phyloP scores from a whole-genome alignment of 345 rosid species.

The Luvunga scandens region DNA sequence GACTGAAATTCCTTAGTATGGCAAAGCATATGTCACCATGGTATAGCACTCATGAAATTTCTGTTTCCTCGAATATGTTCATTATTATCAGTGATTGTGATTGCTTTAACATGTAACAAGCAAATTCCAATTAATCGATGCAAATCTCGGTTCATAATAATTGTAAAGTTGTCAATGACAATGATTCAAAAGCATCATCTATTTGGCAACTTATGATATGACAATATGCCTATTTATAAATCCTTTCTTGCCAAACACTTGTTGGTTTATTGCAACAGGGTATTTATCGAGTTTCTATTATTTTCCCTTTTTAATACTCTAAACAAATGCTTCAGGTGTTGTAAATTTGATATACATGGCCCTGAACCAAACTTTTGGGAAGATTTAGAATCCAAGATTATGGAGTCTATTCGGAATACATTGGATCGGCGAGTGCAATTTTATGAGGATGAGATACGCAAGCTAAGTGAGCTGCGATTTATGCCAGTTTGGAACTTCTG shows the following conservation, averaged over 20 bases:
- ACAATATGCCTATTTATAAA: not conserved
- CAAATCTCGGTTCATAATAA: not conserved
- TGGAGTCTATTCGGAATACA: slow-evolving; percentile 80
- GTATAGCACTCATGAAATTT: not conserved
- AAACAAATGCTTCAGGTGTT: slow-evolving; percentile 65
- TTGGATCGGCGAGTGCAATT: slow-evolving; percentile 87
- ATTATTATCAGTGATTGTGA: not conserved
- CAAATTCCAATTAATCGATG: not conserved
- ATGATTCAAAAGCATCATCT: not conserved
- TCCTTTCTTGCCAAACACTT: not conserved
- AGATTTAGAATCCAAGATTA: slow-evolving; percentile 79
- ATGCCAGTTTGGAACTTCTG: slow-evolving; percentile 98
- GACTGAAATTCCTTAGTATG: not conserved
- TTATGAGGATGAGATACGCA: slow-evolving; percentile 95
- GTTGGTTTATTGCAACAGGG: not conserved
- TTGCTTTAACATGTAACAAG: not conserved
- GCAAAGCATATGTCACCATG: not conserved
- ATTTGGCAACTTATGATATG: not conserved
- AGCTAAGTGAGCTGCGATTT: slow-evolving; percentile 89
- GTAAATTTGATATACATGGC: slow-evolving; percentile 81
- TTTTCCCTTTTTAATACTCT: slow-evolving; percentile 24
- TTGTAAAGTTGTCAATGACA: not conserved
- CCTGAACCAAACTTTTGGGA: slow-evolving; percentile 91
- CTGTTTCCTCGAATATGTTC: not conserved
- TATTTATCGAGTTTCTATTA: not conserved